Evolutionary conservation across 495 filamentous ascomycete genomes (phyloP), one percentile per base, ranked within the genome.

Genomic region (Massariosphaeria phaeospora): DNA sequence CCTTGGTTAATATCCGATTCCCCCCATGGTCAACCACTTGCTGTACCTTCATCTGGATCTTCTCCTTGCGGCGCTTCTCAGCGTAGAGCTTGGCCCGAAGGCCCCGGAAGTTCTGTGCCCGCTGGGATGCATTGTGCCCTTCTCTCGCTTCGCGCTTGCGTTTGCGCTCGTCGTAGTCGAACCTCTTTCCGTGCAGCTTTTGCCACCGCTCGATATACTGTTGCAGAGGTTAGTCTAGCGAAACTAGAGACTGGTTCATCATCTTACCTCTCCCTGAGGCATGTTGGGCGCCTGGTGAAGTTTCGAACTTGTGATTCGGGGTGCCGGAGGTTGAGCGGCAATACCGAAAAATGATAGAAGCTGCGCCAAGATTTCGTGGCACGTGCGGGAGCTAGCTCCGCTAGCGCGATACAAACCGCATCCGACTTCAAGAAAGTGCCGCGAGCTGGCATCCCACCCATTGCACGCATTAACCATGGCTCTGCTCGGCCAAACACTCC

Each of bases 11-110:
- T n/a, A n/a, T n/a, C n/a, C n/a, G n/a, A n/a, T n/a, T n/a, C n/a
- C n/a, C n/a, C n/a, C n/a, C n/a, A n/a, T n/a, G n/a, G n/a, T n/a
- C n/a, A n/a, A n/a, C n/a, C n/a, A n/a, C n/a, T n/a, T n/a, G n/a
- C n/a, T n/a, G n/a, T n/a, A n/a, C n/a, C 72, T 87, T 86, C 87
- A 98, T 91, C 82, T 96, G 91, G 70, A 99, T 97, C 84, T 99
- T 99, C 75, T 97, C 88, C 65, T 85, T 80, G 73, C 90, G 88
- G 34, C 93, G 80, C 80, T 93, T 86, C 77, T 96, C 86, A 70
- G 89, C 85, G 76, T 95, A 86, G 66, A 95, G 78, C 77, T 99
- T 99, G 64, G 93, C 93, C 56, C 89, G 77, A 62, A 96, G 79
- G 58, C 94, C 93, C 55, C 83, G 83, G 62, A 96, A 79, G 69